These are phyloP conservation scores for Cucurbita moschata DNA, from an alignment of 306 rosid genomes.

Conservation along the genomic window DNA sequence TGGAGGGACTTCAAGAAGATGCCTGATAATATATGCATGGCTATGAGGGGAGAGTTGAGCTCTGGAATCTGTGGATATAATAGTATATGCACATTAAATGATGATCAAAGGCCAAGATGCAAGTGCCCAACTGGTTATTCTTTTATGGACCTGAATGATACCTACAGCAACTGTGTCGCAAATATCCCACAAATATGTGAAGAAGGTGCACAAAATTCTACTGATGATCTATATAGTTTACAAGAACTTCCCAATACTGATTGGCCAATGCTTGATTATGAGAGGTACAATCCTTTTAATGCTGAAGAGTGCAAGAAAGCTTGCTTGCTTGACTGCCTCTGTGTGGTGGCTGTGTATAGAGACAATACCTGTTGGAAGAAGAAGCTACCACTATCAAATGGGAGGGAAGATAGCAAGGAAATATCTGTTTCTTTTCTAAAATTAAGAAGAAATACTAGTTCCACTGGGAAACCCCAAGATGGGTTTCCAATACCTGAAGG, in stretches of 20 bases:
- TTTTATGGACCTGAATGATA: neutral
- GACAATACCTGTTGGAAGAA: slow-evolving; percentile 21
- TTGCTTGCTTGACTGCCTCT: slow-evolving; percentile 22
- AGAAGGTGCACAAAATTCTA: neutral
- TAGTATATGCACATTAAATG: neutral
- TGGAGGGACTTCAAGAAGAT: neutral
- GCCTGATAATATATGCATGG: neutral
- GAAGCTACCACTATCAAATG: slow-evolving; percentile 30
- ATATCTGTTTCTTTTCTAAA: neutral
- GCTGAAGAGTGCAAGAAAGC: slow-evolving; percentile 13
- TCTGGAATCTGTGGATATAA: slow-evolving; percentile 1
- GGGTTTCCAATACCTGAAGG: neutral
- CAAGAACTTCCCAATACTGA: neutral
- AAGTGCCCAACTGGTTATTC: slow-evolving; percentile 1
- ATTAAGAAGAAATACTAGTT: neutral
- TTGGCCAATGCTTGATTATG: slow-evolving; percentile 21
- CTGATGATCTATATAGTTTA: neutral
- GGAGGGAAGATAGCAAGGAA: slow-evolving; percentile 8
- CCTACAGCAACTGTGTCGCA: neutral
- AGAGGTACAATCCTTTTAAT: neutral
- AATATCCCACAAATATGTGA: neutral
- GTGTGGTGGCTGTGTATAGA: slow-evolving; percentile 16
- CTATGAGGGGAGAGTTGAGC: neutral
- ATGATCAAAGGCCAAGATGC: slow-evolving; percentile 1
- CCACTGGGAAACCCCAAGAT: neutral